These are phyloP conservation scores for Naganishia albida DNA, from an alignment of 1,284 basidiomycete species.

Conservation along the genomic window DNA sequence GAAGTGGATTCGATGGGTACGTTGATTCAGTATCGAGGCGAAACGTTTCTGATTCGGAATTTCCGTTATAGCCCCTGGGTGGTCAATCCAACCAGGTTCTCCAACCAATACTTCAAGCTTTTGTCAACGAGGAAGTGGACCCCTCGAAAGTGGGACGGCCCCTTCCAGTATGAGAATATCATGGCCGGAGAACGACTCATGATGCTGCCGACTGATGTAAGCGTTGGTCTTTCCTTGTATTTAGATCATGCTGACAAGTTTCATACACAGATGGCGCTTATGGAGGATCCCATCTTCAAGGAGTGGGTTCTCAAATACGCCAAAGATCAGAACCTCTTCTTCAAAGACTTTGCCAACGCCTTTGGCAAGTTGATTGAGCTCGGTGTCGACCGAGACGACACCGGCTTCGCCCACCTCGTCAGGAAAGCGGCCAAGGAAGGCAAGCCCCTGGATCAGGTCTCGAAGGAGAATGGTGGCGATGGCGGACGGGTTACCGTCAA, in stretches of 20 bases:
- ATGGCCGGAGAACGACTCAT: constrained; percentile 58
- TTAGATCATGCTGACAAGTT: constrained; percentile 41
- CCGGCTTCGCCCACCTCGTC: constrained; percentile 49
- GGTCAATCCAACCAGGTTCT: constrained; percentile 57
- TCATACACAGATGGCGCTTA: constrained; percentile 50
- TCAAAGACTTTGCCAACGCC: constrained; percentile 57
- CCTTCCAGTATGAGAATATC: constrained; percentile 55
- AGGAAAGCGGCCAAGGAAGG: constrained; percentile 49
- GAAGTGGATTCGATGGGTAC: constrained; percentile 56
- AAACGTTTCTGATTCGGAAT: not conserved
- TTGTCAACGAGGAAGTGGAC: constrained; percentile 58
- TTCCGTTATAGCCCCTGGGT: constrained; percentile 46
- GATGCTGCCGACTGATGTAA: constrained; percentile 60
- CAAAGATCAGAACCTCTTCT: constrained; percentile 60
- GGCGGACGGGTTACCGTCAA: constrained; percentile 19
- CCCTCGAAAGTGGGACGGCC: constrained; percentile 59
- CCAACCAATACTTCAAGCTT: constrained; percentile 57
- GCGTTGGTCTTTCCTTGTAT: constrained; percentile 29
- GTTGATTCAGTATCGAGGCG: constrained; percentile 32
- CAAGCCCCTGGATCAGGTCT: constrained; percentile 47
- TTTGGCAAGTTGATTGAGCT: constrained; percentile 55
- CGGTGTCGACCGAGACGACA: constrained; percentile 54
- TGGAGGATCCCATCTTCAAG: constrained; percentile 53
- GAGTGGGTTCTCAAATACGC: constrained; percentile 57
- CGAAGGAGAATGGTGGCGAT: constrained; percentile 27